Evolutionary conservation across 106 monocot species (phyloP).

Genomic region (Allium cepa): DNA sequence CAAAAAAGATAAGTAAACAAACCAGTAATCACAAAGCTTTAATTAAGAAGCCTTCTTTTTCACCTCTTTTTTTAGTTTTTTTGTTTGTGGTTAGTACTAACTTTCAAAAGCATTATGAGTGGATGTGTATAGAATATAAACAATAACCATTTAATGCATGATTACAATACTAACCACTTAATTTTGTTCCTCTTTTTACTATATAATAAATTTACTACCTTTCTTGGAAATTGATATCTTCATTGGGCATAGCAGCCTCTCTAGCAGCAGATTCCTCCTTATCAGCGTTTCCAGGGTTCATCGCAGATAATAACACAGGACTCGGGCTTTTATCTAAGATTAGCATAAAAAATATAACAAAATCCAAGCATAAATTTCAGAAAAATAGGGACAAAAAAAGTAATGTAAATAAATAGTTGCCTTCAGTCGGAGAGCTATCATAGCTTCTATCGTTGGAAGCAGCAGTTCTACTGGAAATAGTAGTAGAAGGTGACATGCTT

Average conservation of each 20-base stretch:
- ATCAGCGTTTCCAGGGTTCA: background rate
- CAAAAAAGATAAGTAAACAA: background rate
- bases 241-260: constrained; percentile 25
- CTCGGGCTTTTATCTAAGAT: constrained; percentile 31
- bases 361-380: too few relatives aligned
- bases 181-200: background rate
- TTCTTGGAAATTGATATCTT: constrained; percentile 32
- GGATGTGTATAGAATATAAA: background rate
- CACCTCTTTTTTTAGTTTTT: background rate
- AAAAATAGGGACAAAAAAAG: background rate
- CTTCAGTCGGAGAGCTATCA: constrained; percentile 4
- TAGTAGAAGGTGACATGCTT: background rate
- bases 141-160: background rate
- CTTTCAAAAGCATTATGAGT: constrained; percentile 13
- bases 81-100: background rate
- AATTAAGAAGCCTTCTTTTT: constrained; percentile 6
- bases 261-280: constrained; percentile 5
- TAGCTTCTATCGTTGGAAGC: constrained; percentile 1
- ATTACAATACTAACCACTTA: background rate
- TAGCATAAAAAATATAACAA: constrained; percentile 6
- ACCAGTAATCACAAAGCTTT: constrained; percentile 4
- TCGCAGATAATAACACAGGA: background rate
- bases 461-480: background rate
- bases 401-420: background rate
- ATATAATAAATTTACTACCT: constrained; percentile 18